Conservation (phyloP, 2,329 filamentous ascomycete genomes). For the Lecanicillium sp. region DNA sequence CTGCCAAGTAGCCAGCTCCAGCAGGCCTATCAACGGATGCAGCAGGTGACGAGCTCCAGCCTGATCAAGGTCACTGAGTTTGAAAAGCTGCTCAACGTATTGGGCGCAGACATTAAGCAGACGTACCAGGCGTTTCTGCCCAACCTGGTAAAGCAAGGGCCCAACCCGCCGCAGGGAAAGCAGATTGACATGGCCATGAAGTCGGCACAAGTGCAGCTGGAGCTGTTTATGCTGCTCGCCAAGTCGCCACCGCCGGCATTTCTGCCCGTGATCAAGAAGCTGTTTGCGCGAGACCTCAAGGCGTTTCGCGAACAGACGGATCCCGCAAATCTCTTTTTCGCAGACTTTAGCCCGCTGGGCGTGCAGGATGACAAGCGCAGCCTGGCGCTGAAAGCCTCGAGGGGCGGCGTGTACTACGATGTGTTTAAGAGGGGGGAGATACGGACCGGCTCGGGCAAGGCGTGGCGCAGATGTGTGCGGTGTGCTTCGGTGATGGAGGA, state of each 20-base stretch:
- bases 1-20: conserved; percentile 45
- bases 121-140: conserved; percentile 39
- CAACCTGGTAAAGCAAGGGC: conserved; percentile 36
- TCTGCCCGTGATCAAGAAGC: conserved; percentile 51
- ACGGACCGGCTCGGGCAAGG: conserved; percentile 14
- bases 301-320: conserved; percentile 53
- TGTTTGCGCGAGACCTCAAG: conserved; percentile 52
- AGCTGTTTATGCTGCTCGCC: conserved; percentile 44
- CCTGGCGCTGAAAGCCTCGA: conserved; percentile 28
- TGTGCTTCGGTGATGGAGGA: conserved; percentile 62
- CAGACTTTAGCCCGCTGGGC: conserved; percentile 62
- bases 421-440: conserved; percentile 53
- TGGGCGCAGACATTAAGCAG: conserved; percentile 41
- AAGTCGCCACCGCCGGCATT: conserved; percentile 37
- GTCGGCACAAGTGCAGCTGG: conserved; percentile 38
- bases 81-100: conserved; percentile 47
- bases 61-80: conserved; percentile 53
- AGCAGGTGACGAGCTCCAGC: conserved; percentile 38
- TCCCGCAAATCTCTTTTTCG: conserved; percentile 61
- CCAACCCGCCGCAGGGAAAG: conserved; percentile 33
- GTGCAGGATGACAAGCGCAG: conserved; percentile 49
- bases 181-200: conserved; percentile 36
- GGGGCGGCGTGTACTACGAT: conserved; percentile 34
- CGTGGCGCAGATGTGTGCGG: conserved; percentile 38
- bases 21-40: conserved; percentile 46